Base-by-base conservation (phyloP, 768 basidiomycete genomes). In the Leucosporidium creatinivorum region DNA sequence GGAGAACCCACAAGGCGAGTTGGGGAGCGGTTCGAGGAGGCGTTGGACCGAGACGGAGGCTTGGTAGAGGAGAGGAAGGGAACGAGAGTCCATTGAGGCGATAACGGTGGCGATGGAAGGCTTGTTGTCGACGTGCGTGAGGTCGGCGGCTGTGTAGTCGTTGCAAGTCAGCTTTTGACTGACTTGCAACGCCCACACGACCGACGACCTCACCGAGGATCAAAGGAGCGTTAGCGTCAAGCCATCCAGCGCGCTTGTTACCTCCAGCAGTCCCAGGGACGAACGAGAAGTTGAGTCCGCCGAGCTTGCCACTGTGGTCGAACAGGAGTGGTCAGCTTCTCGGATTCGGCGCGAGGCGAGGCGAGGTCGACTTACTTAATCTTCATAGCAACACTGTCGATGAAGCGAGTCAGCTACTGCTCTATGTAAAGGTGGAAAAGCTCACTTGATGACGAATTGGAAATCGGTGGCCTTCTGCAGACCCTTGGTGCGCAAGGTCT, bases 91-190 rank as follows among this genome's bases (percentile, higher is more conserved):
- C 56, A 67, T 55, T 21, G 44, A n/a, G 2, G 51, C 66, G 0
- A 61, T 57, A 1, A 70, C 28, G 28, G 57, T 59, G 0, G 63
- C 63, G 69, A 70, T 54, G n/a, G 63, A 65, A 0, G 69, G 69
- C 31, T 61, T 58, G 44, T 65, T 65, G 1, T 17, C 21, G 50
- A 51, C 36, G 57, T 70, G 69, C 1, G 63, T 55, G 4, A 70
- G 51, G 51, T 70, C 66, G 31, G 61, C 63, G 25, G 60, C 63
- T 52, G 18, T 13, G 31, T 23, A 25, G 21, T 49, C 4, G 28
- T 19, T 31, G 28, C 31, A 31, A 33, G 36, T 58, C 26, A 64
- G 47, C 39, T 44, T 44, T 44, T 4, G 12, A n/a, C 3, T 12
- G 9, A 31, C 5, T 15, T 25, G 17, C 9, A n/a, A 47, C 9